These are phyloP conservation scores for Vitellaria paradoxa DNA, from an alignment of 179 eudicot genomes.

Conservation along the genomic window DNA sequence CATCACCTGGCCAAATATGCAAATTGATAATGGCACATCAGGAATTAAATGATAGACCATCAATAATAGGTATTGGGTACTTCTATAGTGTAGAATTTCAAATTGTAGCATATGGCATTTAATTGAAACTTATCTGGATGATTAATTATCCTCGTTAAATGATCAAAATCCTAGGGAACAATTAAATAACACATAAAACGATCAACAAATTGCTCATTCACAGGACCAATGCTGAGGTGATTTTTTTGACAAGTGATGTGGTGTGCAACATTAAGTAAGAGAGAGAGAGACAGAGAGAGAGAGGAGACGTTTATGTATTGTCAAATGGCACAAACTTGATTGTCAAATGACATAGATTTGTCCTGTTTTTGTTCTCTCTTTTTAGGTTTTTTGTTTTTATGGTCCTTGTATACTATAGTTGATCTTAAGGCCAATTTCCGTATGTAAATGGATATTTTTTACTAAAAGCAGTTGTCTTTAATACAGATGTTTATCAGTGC, in stretches of 20 bases:
- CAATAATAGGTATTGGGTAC: not conserved
- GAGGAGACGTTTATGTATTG: not conserved
- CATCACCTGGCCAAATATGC: not conserved
- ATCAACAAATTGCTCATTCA: not conserved
- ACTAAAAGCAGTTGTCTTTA: constrained; percentile 9
- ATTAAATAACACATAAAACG: not conserved
- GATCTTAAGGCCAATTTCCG: not conserved
- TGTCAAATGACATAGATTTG: not conserved
- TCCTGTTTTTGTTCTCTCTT: not conserved
- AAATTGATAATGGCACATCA: not conserved
- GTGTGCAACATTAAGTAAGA: too few relatives aligned
- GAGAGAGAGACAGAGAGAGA: not conserved
- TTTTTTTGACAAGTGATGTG: not conserved
- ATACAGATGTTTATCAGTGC: constrained; percentile 95
- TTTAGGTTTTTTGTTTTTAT: not conserved
- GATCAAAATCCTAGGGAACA: not conserved
- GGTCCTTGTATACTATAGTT: not conserved
- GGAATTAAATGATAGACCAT: not conserved
- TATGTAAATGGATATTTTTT: constrained; percentile 1
- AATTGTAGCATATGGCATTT: not conserved
- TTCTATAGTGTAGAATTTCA: not conserved
- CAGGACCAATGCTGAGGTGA: too few relatives aligned
- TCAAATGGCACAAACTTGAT: not conserved
- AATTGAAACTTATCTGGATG: not conserved
- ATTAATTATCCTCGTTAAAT: not conserved